phyloP scores from a whole-genome alignment of 345 rosid species.

The Lepidium sativum region DNA sequence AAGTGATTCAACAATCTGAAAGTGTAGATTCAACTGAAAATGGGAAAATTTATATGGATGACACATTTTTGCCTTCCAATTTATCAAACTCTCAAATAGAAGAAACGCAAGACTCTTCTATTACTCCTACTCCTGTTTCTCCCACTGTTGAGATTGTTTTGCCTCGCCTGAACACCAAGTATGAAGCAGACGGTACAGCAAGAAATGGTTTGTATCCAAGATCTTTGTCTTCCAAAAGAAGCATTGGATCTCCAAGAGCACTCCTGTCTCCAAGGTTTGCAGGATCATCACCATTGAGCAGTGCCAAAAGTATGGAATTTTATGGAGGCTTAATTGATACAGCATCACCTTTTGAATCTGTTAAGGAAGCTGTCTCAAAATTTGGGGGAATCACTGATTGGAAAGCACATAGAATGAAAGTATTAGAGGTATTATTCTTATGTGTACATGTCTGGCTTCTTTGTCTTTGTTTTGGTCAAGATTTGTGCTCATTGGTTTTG shows the following conservation, averaged over 20 bases:
- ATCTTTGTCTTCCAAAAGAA: slow-evolving; percentile 15
- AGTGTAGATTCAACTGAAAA: slow-evolving; percentile 5
- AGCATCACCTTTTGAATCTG: slow-evolving; percentile 84
- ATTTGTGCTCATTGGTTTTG: neutral
- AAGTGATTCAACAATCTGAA: slow-evolving; percentile 5
- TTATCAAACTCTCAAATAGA: slow-evolving; percentile 12
- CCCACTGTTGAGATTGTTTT: slow-evolving; percentile 20
- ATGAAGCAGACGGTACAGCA: slow-evolving; percentile 19
- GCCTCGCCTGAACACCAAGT: slow-evolving; percentile 29
- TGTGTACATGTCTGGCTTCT: neutral
- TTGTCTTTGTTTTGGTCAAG: neutral
- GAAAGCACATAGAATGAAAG: slow-evolving; percentile 82
- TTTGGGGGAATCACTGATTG: slow-evolving; percentile 96
- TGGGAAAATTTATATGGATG: slow-evolving; percentile 21
- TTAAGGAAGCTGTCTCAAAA: slow-evolving; percentile 89
- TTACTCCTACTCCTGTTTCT: neutral
- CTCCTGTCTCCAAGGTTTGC: slow-evolving; percentile 27
- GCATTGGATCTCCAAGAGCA: slow-evolving; percentile 27
- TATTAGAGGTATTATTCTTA: slow-evolving; percentile 55
- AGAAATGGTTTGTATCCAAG: slow-evolving; percentile 19
- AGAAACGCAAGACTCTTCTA: slow-evolving; percentile 2
- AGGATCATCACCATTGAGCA: slow-evolving; percentile 27
- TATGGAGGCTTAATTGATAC: slow-evolving; percentile 68
- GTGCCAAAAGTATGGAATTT: slow-evolving; percentile 24
- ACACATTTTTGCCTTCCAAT: slow-evolving; percentile 12